These are phyloP conservation scores for Clonostachys byssicola DNA, from an alignment of 2,329 filamentous ascomycete species.

Conservation along the genomic window DNA sequence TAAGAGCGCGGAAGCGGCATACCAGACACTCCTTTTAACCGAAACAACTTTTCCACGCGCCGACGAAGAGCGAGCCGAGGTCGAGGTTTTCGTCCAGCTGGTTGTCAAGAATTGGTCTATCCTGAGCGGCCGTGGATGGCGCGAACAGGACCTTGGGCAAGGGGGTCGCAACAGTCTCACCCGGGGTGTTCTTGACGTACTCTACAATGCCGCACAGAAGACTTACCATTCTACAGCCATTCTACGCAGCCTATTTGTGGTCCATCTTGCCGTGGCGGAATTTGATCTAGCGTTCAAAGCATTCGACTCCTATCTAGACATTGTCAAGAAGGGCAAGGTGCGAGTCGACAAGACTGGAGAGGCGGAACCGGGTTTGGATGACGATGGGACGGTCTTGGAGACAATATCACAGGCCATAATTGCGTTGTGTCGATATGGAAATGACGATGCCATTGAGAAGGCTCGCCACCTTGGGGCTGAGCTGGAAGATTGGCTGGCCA, in stretches of 20 bases:
- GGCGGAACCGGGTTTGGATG: constrained; percentile 67
- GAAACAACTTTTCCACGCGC: constrained; percentile 84
- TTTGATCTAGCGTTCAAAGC: constrained; percentile 90
- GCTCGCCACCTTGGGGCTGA: constrained; percentile 66
- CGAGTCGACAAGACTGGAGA: constrained; percentile 76
- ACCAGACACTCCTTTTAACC: constrained; percentile 72
- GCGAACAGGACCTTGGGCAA: constrained; percentile 73
- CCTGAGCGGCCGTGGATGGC: constrained; percentile 76
- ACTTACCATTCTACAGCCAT: constrained; percentile 94
- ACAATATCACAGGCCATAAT: constrained; percentile 78
- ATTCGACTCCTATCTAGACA: constrained; percentile 86
- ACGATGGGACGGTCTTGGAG: constrained; percentile 70
- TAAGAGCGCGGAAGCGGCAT: constrained; percentile 72
- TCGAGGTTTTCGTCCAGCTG: constrained; percentile 77
- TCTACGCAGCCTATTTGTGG: constrained; percentile 78
- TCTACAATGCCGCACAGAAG: constrained; percentile 88
- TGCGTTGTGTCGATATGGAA: constrained; percentile 79
- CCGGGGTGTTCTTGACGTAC: constrained; percentile 74
- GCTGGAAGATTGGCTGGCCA: constrained; percentile 72
- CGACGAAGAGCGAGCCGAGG: constrained; percentile 69
- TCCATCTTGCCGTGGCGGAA: constrained; percentile 83
- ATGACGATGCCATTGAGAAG: constrained; percentile 70
- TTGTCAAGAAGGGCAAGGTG: constrained; percentile 81
- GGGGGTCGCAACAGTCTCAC: constrained; percentile 75
- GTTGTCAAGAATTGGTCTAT: constrained; percentile 84